phyloP scores from a whole-genome alignment of 495 filamentous ascomycete genomes.

The Daldinia bambusicola region DNA sequence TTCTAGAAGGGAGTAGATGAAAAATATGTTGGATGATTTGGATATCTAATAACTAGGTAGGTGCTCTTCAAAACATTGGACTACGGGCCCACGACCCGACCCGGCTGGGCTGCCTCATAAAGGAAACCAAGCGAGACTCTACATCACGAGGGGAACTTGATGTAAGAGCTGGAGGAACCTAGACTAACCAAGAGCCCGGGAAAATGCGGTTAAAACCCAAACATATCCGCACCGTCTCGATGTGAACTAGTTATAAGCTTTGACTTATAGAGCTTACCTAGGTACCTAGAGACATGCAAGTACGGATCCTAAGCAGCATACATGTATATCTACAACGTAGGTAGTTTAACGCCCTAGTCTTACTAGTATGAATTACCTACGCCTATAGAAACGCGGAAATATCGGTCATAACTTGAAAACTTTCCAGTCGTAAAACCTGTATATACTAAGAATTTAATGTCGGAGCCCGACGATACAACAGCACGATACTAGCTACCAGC shows the following conservation, averaged over 20 bases:
- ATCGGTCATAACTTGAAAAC: conserved; percentile 1
- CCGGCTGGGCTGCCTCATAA: neutral
- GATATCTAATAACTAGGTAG: too few species aligned
- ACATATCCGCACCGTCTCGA: neutral
- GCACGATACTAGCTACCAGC: neutral
- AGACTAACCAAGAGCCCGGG: neutral
- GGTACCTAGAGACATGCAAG: neutral
- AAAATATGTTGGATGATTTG: too few species aligned
- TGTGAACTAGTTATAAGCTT: neutral
- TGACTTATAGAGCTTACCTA: neutral
- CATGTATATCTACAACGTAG: too few species aligned
- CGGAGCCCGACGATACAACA: neutral
- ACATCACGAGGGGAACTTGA: neutral
- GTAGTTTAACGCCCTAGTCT: neutral
- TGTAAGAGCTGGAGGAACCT: neutral
- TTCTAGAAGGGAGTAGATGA: too few species aligned
- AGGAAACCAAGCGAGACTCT: neutral
- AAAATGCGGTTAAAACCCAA: neutral
- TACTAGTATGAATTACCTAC: conserved; percentile 6
- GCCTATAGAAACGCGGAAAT: neutral
- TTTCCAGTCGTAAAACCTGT: conserved; percentile 11
- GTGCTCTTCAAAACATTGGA: neutral
- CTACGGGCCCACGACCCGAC: neutral
- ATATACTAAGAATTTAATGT: conserved; percentile 11
- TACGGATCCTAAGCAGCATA: neutral